A percentile compares a stretch with the other conserved stretches of the same genome.
Evolutionary conservation across 192 early-diverging fungal genomes (phyloP).

Genomic region (Thamnidium elegans): DNA sequence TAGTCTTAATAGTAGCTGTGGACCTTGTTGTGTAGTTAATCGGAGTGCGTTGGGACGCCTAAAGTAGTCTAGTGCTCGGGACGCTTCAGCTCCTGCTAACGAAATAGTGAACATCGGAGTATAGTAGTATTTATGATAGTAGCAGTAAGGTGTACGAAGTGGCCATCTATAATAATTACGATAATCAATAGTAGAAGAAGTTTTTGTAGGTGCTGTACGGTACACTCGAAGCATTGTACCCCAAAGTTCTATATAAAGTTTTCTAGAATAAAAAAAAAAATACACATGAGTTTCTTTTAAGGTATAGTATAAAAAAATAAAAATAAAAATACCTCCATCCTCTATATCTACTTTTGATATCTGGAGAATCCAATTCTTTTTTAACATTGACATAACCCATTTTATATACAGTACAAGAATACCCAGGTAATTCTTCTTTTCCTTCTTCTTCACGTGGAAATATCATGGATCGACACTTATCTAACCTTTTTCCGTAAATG

Average conservation of each 20-base stretch:
- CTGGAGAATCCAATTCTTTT: conserved; percentile 38
- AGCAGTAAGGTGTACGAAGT: neutral
- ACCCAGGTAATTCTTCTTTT: conserved; percentile 39
- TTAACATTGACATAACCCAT: conserved; percentile 50
- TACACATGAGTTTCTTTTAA: neutral
- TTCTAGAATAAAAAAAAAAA: conserved; percentile 24
- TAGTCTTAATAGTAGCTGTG: conserved; percentile 40
- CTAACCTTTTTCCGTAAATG: neutral
- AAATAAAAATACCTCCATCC: conserved; percentile 39
- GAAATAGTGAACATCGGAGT: conserved; percentile 19
- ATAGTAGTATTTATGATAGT: conserved; percentile 18
- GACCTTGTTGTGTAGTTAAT: conserved; percentile 32
- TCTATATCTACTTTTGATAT: conserved; percentile 34
- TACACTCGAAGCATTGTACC: conserved; percentile 37
- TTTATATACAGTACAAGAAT: conserved; percentile 45
- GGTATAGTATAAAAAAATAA: neutral
- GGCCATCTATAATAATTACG: conserved; percentile 1
- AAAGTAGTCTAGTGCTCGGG: conserved; percentile 42
- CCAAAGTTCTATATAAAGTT: conserved; percentile 45
- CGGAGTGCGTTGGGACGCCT: conserved; percentile 46
- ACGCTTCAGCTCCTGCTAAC: conserved; percentile 25
- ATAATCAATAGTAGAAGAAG: neutral
- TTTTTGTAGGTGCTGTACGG: conserved; percentile 11
- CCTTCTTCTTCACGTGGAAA: conserved; percentile 43
- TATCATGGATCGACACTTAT: conserved; percentile 7